These are phyloP conservation scores for Lanmaoa rubissima DNA, from an alignment of 768 basidiomycete genomes.

Conservation along the genomic window DNA sequence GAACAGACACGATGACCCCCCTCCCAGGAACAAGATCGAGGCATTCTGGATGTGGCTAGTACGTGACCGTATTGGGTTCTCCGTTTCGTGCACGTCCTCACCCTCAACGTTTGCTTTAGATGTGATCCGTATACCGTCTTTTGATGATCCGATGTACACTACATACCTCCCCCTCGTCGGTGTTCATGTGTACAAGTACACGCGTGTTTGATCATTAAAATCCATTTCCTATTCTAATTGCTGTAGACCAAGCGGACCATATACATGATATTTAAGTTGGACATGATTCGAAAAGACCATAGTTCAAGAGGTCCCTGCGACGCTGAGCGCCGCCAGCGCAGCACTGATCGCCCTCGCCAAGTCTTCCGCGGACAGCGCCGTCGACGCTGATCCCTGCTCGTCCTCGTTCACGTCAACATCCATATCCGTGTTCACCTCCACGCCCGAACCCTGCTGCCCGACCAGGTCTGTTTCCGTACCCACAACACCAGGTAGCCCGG, in stretches of 20 bases:
- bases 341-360: constrained; percentile 22
- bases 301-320: not conserved
- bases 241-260: not conserved
- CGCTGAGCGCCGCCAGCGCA: constrained; percentile 19
- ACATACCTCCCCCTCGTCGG: not conserved
- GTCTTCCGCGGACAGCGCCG: constrained; percentile 20
- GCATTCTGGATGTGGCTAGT: constrained; percentile 32
- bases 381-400: not conserved
- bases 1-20: constrained; percentile 27
- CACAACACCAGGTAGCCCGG: not conserved
- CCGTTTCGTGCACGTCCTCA: not conserved
- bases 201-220: not conserved
- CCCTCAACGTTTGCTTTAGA: not conserved
- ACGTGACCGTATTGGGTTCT: not conserved
- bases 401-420: not conserved
- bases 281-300: not conserved
- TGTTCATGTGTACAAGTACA: not conserved
- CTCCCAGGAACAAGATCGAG: constrained; percentile 25
- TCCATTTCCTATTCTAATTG: not conserved
- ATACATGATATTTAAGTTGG: not conserved
- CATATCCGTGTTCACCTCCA: not conserved
- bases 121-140: not conserved
- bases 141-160: not conserved
- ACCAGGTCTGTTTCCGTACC: not conserved
- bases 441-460: not conserved